phyloP scores from a whole-genome alignment of 2,329 filamentous ascomycete species.

The Trichoderma breve region DNA sequence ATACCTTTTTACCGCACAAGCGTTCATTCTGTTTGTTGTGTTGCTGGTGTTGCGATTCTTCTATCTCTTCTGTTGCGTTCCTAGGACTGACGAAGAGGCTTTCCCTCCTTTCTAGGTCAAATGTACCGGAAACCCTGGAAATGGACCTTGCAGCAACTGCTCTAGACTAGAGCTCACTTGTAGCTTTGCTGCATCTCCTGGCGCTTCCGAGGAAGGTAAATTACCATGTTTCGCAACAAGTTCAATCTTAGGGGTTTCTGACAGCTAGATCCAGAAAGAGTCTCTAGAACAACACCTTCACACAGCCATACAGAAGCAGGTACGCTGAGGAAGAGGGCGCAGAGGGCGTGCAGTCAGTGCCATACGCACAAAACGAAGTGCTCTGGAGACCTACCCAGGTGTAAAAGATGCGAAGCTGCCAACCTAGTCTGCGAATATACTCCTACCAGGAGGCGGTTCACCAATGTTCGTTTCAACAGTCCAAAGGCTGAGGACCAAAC shows the following conservation, averaged over 20 bases:
- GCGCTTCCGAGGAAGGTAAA: constrained; percentile 27
- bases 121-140: constrained; percentile 39
- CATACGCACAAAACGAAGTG: constrained; percentile 45
- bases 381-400: constrained; percentile 41
- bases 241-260: background rate
- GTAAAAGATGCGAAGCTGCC: constrained; percentile 37
- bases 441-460: constrained; percentile 39
- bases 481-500: constrained; percentile 16
- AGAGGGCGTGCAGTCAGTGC: constrained; percentile 43
- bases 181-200: constrained; percentile 32
- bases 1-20: background rate
- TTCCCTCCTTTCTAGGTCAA: constrained; percentile 36
- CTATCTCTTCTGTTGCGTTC: background rate
- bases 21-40: background rate
- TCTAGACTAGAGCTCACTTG: constrained; percentile 38
- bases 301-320: constrained; percentile 43
- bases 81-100: background rate
- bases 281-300: constrained; percentile 40
- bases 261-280: constrained; percentile 27
- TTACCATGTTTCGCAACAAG: background rate
- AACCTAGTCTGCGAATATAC: constrained; percentile 42
- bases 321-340: constrained; percentile 41
- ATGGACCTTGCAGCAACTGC: constrained; percentile 40
- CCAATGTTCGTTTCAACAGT: constrained; percentile 32
- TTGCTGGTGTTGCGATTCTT: background rate